These are phyloP conservation scores for Gracilaria vermiculophylla DNA, from an alignment of 23 red algal species.

Conservation along the genomic window DNA sequence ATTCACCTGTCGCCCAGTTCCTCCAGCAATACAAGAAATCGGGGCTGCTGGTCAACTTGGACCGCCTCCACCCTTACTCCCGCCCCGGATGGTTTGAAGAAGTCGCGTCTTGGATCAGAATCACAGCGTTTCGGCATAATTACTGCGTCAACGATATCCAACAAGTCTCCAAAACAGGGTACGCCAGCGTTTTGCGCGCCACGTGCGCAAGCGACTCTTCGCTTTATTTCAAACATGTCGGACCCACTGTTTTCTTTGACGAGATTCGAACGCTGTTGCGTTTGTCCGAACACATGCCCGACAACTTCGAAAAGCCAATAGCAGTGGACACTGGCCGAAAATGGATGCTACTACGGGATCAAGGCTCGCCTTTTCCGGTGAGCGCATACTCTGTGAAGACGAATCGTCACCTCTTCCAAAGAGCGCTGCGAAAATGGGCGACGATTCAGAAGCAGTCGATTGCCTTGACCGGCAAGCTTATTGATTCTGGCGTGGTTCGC, in stretches of 20 bases:
- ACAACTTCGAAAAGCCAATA: not conserved
- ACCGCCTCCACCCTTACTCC: not conserved
- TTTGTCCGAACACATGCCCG: not conserved
- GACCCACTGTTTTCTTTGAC: not conserved
- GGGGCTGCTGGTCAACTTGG: not conserved
- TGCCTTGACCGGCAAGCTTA: not conserved
- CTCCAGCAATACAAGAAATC: not conserved
- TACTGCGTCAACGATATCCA: not conserved
- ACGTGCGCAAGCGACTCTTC: not conserved
- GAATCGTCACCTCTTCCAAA: not conserved
- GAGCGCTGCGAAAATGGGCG: not conserved
- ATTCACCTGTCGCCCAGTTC: not conserved
- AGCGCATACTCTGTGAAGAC: not conserved
- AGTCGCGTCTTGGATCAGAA: not conserved
- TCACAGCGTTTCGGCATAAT: not conserved
- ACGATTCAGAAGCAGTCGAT: conserved; percentile 2
- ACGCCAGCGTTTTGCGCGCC: not conserved
- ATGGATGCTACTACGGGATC: not conserved
- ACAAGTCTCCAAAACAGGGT: not conserved
- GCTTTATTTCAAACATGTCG: conserved; percentile 12
- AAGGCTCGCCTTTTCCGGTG: not conserved
- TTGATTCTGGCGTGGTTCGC: not conserved
- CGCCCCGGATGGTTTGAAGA: not conserved
- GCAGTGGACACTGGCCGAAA: not conserved
- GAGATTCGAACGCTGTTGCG: not conserved